Conservation (phyloP, 108 stramenopile genomes). For the Fistulifera pelliculosa region DNA sequence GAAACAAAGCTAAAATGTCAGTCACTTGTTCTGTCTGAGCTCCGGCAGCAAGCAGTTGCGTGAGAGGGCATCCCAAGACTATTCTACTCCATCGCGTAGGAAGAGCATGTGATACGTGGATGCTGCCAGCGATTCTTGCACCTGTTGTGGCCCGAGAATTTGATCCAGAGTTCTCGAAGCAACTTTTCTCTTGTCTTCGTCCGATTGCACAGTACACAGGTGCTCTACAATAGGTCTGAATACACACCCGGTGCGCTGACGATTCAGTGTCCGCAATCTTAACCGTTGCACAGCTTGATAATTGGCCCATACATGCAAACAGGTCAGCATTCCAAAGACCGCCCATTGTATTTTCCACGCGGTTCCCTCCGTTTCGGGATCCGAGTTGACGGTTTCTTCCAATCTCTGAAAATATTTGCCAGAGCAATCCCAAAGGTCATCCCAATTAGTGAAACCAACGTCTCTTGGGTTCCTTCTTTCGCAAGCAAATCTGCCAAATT, state of each 20-base stretch:
- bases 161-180: background rate
- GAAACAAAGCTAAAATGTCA: background rate
- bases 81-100: constrained; percentile 47
- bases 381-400: constrained; percentile 19
- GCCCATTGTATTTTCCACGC: constrained; percentile 49
- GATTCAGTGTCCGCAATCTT: constrained; percentile 74
- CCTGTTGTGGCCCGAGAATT: constrained; percentile 10
- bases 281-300: constrained; percentile 75
- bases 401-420: constrained; percentile 35
- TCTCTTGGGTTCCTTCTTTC: constrained; percentile 95
- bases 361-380: background rate
- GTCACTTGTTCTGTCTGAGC: background rate
- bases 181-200: background rate
- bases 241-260: constrained; percentile 26
- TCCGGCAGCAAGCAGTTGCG: constrained; percentile 17
- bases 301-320: constrained; percentile 90
- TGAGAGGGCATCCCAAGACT: constrained; percentile 54
- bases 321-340: constrained; percentile 70
- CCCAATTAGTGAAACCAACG: constrained; percentile 85
- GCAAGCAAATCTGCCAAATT: constrained; percentile 91
- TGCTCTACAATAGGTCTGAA: background rate
- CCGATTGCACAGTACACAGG: too few relatives aligned
- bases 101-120: constrained; percentile 21
- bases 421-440: constrained; percentile 70
- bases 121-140: constrained; percentile 23